phyloP scores from a whole-genome alignment of 768 basidiomycete species.

The Clitopilus passeckerianus region DNA sequence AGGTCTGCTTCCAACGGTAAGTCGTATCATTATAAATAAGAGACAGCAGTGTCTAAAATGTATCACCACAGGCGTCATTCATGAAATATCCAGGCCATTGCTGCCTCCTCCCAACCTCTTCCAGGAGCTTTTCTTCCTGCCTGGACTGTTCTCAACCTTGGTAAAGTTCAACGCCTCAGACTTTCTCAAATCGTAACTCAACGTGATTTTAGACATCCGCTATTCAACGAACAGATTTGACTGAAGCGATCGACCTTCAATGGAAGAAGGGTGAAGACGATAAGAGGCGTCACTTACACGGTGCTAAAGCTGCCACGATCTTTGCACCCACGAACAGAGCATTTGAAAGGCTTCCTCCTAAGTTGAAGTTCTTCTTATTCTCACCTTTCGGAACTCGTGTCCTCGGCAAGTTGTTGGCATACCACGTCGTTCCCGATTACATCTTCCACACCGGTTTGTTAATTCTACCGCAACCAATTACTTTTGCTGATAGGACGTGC shows the following conservation, averaged over 20 bases:
- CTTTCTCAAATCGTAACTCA: neutral
- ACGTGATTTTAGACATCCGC: constrained; percentile 41
- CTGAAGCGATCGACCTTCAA: constrained; percentile 41
- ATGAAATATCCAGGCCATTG: constrained; percentile 50
- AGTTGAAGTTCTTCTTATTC: constrained; percentile 51
- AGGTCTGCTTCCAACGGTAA: constrained; percentile 48
- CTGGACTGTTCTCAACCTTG: constrained; percentile 41
- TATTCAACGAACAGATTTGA: constrained; percentile 45
- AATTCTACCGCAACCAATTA: neutral
- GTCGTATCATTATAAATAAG: constrained; percentile 1
- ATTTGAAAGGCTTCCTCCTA: constrained; percentile 42
- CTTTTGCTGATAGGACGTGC: neutral
- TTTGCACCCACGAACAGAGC: constrained; percentile 53
- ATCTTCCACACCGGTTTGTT: constrained; percentile 46
- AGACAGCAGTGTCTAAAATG: too few relatives aligned
- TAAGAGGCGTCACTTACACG: constrained; percentile 34
- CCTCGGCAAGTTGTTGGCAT: constrained; percentile 51
- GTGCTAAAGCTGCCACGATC: constrained; percentile 41
- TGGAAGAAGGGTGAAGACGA: constrained; percentile 28
- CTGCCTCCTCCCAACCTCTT: constrained; percentile 50
- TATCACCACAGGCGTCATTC: constrained; percentile 34
- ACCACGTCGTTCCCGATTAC: constrained; percentile 47
- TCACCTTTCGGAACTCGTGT: constrained; percentile 50
- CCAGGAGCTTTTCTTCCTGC: constrained; percentile 38
- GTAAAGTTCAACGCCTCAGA: constrained; percentile 20